These are phyloP conservation scores for Aspergillus biplanus DNA, from an alignment of 495 filamentous ascomycete species.

Conservation along the genomic window DNA sequence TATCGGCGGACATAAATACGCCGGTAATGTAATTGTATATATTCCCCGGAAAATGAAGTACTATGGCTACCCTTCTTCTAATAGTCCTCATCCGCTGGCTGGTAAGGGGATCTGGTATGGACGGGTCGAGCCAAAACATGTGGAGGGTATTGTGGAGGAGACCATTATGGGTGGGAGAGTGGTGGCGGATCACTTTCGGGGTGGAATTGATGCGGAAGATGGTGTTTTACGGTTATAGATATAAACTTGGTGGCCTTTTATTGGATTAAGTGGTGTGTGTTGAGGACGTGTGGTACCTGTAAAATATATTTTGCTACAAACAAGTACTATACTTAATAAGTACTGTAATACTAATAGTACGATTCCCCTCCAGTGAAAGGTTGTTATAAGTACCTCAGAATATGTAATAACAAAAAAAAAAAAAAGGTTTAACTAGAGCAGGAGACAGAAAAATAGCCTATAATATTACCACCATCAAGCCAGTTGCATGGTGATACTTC, in stretches of 20 bases:
- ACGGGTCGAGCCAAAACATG: constrained; percentile 80
- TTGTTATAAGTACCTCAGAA: too few species aligned
- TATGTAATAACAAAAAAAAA: too few species aligned
- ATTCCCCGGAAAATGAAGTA: constrained; percentile 63
- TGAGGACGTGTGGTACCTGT: too few species aligned
- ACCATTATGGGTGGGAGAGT: constrained; percentile 76
- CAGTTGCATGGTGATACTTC: too few species aligned
- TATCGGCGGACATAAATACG: constrained; percentile 90
- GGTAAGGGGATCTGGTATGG: constrained; percentile 95
- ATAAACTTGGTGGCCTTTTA: neutral
- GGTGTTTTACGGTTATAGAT: constrained; percentile 44
- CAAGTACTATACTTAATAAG: too few species aligned
- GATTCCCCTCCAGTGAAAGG: too few species aligned
- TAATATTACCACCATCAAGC: too few species aligned
- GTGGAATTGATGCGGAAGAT: constrained; percentile 44
- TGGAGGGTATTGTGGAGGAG: constrained; percentile 82
- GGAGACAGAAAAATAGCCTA: too few species aligned
- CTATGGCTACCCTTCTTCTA: constrained; percentile 25
- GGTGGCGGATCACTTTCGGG: constrained; percentile 72
- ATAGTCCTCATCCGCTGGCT: constrained; percentile 57
- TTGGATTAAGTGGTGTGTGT: too few species aligned
- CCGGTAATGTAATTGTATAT: constrained; percentile 92
- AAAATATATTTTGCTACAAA: too few species aligned
- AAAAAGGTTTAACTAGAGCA: too few species aligned
- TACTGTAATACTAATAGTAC: too few species aligned